Evolutionary conservation across 2,329 filamentous ascomycete species (phyloP), one percentile per base, ranked within the genome.

Genomic region (Nemania sp.): DNA sequence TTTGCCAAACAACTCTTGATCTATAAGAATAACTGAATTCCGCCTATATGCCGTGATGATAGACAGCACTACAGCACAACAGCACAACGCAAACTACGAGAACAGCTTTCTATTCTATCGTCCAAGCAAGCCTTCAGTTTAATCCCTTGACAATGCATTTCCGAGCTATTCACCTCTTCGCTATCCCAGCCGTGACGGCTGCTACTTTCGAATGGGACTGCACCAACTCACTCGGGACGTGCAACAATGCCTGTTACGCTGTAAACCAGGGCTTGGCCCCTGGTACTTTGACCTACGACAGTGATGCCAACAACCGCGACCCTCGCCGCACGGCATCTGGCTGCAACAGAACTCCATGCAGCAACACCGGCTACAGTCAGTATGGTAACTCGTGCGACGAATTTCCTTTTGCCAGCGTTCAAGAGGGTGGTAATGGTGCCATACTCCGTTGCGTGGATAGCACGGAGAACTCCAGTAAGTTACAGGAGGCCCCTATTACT

Each of bases 221-320:
- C 45, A 53, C 58, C 32, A 61, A 61, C 47, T 52, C 45, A 15
- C 45, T 53, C 18, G 45, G 29, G 35, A 61, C 58, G 11, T 61
- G 58, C 45, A 61, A 61, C 29, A 61, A 61, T 53, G 45, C 58
- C 20, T 61, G 58, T 20, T 61, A 52, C 32, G 45, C 58, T 29
- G 22, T 61, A 13, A 52, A 53, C 35, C 45, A 61, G 6, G n/a
- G 29, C 1, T 22, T 61, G 32, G 29, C 58, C 13, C n/a, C 45
- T 52, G 35, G 49, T 53, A n/a, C 41, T 7, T n/a, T 61, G 11
- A 61, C 47, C 32, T 61, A 61, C 20, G 58, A 58, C 41, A 58
- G 55, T 32, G 26, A 58, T 29, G 10, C 27, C 20, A 29, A 18
- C 58, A 61, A 61, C 49, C 27, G 45, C 29, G 29, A 41, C 47